A percentile compares a stretch with the other conserved stretches of the same genome.
phyloP scores from a whole-genome alignment of 352 stramenopile species.

The Paralagenidium karlingii region DNA sequence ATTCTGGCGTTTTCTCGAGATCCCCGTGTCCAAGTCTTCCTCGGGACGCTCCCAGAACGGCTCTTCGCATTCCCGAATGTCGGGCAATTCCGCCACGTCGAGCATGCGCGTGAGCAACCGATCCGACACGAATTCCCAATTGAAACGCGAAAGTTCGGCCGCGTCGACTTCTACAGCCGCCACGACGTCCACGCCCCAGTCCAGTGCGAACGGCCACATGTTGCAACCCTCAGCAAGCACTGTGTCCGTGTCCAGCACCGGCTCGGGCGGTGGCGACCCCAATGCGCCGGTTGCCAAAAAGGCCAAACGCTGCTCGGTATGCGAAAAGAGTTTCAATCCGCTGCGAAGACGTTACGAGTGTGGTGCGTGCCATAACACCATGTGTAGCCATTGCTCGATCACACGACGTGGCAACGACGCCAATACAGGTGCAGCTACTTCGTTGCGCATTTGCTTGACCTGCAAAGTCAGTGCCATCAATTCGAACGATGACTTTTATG shows the following conservation, averaged over 20 bases:
- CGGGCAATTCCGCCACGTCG: background rate
- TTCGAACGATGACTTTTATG: slow-evolving; percentile 27
- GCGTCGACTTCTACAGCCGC: slow-evolving; percentile 9
- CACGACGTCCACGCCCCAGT: slow-evolving; percentile 1
- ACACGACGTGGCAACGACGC: slow-evolving; percentile 29
- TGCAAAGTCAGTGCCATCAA: slow-evolving; percentile 58
- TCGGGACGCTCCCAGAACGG: slow-evolving; percentile 12
- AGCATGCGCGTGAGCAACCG: background rate
- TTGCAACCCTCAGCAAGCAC: no score
- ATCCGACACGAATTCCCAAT: slow-evolving; percentile 1
- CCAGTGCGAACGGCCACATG: no score
- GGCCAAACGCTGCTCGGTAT: slow-evolving; percentile 45
- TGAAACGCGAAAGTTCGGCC: background rate
- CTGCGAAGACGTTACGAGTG: slow-evolving; percentile 63
- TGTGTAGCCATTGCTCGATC: slow-evolving; percentile 68
- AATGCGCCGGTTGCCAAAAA: no score
- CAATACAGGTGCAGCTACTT: slow-evolving; percentile 34
- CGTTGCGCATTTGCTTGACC: slow-evolving; percentile 57
- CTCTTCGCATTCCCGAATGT: slow-evolving; percentile 1
- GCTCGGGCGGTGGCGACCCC: no score
- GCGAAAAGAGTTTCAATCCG: slow-evolving; percentile 73
- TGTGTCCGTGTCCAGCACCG: no score
- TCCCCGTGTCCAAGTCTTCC: slow-evolving; percentile 11
- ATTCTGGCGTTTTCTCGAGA: slow-evolving; percentile 72
- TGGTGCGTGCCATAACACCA: slow-evolving; percentile 35